Base-by-base conservation (phyloP, 768 basidiomycete genomes). In the Lactarius indigo region DNA sequence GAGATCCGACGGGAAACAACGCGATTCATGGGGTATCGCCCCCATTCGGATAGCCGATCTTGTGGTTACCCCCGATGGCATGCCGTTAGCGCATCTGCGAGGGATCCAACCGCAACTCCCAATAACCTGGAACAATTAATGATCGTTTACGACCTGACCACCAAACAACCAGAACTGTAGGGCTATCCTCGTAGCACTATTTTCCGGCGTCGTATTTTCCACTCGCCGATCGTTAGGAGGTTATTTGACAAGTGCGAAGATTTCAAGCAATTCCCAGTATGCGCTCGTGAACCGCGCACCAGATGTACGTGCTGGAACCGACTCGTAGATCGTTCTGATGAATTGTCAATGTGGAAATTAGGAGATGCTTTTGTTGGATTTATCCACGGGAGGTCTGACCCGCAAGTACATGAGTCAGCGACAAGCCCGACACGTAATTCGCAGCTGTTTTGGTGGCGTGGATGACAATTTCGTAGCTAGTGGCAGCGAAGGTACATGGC, bases 361-460 rank as follows among this genome's bases (percentile, higher is more conserved):
- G 96, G 96, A 96, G 76, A 85, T 98, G 42, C 89, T 92, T 70
- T 78, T 96, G 68, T 92, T 92, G 88, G 88, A 94, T 74, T 82
- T 98, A 61, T 80, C 84, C 33, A 81, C 85, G 30, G 85, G 85
- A 30, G 85, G 85, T 61, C 80, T 92, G 64, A 82, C 88, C 31
- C 87, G 90, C 67, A 93, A 88, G 77, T 96, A 90, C 74, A 85
- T 85, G 4, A 96, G 95, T 9, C 95, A 97, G 69, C 84, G 83
- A 31, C 94, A 96, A 75, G 85, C 87, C 2, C 82, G 84, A 33
- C 91, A 94, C 76, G 87, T 97, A 68, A 91, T 98, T 66, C 86
- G 93, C 66, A 93, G 92, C 76, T 96, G 93, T 74, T 98, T 98
- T 76, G 97, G 96, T 33, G 96, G 96, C 33, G 79, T 88, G 61